These are phyloP conservation scores for Suillus americanus DNA, from an alignment of 768 basidiomycete genomes.

Conservation along the genomic window DNA sequence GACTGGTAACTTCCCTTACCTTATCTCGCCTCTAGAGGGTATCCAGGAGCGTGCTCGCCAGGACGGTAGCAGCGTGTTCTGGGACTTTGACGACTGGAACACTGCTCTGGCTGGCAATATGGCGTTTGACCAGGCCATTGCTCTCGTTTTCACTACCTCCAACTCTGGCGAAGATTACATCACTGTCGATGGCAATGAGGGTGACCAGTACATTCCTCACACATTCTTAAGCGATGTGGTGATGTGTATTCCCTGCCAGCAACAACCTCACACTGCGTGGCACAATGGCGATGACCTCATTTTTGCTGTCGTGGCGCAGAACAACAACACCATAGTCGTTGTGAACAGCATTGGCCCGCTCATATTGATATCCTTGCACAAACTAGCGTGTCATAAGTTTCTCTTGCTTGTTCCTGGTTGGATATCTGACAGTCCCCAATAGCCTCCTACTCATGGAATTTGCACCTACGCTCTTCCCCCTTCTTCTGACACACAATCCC, in stretches of 20 bases:
- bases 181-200: conserved; percentile 75
- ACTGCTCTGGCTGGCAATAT: conserved; percentile 44
- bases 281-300: conserved; percentile 71
- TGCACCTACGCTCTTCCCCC: too few species aligned
- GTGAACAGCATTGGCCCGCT: conserved; percentile 54
- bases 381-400: too few species aligned
- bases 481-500: too few species aligned
- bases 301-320: conserved; percentile 60
- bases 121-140: conserved; percentile 50
- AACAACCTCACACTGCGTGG: conserved; percentile 77
- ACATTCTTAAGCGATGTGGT: background rate
- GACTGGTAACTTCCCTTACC: conserved; percentile 72
- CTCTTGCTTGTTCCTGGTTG: too few species aligned
- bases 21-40: conserved; percentile 74
- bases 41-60: conserved; percentile 65
- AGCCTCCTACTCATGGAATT: too few species aligned
- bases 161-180: conserved; percentile 83
- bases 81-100: conserved; percentile 67
- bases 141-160: conserved; percentile 72
- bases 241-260: conserved; percentile 21
- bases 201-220: conserved; percentile 52
- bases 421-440: too few species aligned
- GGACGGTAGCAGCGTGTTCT: conserved; percentile 59
- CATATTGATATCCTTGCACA: too few species aligned
- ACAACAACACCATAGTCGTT: conserved; percentile 37